Conservation (phyloP, 2,329 filamentous ascomycete genomes). For the Whalleya microplaca region DNA sequence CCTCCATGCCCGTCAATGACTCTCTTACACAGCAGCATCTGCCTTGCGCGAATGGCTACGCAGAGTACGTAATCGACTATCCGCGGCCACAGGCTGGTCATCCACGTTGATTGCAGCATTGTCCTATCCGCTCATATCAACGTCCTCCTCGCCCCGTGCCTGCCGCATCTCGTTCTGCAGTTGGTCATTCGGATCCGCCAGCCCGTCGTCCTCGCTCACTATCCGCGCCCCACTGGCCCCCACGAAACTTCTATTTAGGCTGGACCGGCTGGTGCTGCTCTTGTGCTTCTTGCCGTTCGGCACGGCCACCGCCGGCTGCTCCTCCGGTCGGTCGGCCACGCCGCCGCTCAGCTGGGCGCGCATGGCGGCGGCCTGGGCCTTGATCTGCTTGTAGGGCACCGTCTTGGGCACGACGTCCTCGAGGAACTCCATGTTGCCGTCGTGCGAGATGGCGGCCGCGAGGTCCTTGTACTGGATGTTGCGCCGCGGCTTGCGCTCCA, state of each 20-base stretch:
- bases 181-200: slow-evolving; percentile 55
- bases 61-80: neutral
- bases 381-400: slow-evolving; percentile 77
- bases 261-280: slow-evolving; percentile 31
- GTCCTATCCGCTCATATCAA: slow-evolving; percentile 62
- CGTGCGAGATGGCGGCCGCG: slow-evolving; percentile 81
- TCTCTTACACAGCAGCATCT: neutral
- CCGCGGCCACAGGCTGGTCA: neutral
- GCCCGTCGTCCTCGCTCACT: slow-evolving; percentile 32
- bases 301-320: slow-evolving; percentile 27
- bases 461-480: slow-evolving; percentile 97
- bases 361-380: slow-evolving; percentile 60
- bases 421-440: slow-evolving; percentile 95
- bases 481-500: slow-evolving; percentile 87
- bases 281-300: slow-evolving; percentile 41
- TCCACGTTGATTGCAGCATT: neutral
- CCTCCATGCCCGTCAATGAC: neutral
- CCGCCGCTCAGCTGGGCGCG: slow-evolving; percentile 51
- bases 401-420: slow-evolving; percentile 89
- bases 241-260: slow-evolving; percentile 32
- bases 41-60: neutral
- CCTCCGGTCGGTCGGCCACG: slow-evolving; percentile 26
- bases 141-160: slow-evolving; percentile 50
- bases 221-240: slow-evolving; percentile 35
- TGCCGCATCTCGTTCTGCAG: slow-evolving; percentile 60